A percentile compares a stretch with the other conserved stretches of the same genome.
Conservation (phyloP, 306 rosid species). For the Cicer bijugum region DNA sequence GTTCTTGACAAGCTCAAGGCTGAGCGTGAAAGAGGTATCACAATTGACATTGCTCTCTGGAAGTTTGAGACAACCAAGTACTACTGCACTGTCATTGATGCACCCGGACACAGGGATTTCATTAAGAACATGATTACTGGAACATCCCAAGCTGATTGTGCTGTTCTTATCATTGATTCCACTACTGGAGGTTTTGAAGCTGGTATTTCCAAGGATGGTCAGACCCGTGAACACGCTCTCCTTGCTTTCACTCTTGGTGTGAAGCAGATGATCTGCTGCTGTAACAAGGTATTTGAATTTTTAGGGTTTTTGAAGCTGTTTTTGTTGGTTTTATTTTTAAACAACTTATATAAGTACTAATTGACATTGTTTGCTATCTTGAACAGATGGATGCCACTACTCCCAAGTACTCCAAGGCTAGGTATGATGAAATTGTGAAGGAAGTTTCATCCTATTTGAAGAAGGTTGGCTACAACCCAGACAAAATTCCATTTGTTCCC, state of each 20-base stretch:
- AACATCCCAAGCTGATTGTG: conserved; percentile 91
- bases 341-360: not conserved
- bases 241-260: conserved; percentile 97
- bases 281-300: conserved; percentile 67
- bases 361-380: not conserved
- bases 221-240: conserved; percentile 94
- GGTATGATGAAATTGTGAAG: conserved; percentile 91
- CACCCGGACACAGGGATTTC: conserved; percentile 93
- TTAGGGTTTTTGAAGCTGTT: not conserved
- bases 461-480: conserved; percentile 94
- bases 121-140: conserved; percentile 95
- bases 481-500: conserved; percentile 81
- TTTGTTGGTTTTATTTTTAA: not conserved
- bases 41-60: conserved; percentile 93
- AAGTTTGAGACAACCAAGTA: conserved; percentile 89
- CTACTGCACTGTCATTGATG: conserved; percentile 95
- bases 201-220: conserved; percentile 96
- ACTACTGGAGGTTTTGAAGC: conserved; percentile 96
- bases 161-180: conserved; percentile 87
- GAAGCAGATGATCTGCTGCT: conserved; percentile 91
- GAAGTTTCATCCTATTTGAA: conserved; percentile 90
- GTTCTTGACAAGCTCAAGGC: conserved; percentile 96
- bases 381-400: conserved; percentile 90
- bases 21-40: conserved; percentile 94
- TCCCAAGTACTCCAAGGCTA: conserved; percentile 84